Evolutionary conservation across 257 asterid genomes (phyloP).

Genomic region (Agastache rugosa): DNA sequence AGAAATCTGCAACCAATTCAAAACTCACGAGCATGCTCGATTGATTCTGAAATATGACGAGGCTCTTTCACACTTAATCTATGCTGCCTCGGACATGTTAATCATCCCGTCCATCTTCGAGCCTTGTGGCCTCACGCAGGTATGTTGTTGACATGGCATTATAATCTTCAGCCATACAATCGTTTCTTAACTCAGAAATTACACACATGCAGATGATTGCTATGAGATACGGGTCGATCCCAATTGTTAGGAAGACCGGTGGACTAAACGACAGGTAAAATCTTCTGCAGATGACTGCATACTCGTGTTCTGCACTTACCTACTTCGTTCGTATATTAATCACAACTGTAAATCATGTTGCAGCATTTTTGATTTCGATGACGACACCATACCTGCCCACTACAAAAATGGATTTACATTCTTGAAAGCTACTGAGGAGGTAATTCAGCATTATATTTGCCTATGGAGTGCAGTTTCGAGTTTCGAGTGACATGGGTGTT

Average conservation of each 20-base stretch:
- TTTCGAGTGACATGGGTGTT: background rate
- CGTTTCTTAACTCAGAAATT: slow-evolving; percentile 20
- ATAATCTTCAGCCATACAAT: slow-evolving; percentile 17
- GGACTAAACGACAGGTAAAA: slow-evolving; percentile 93
- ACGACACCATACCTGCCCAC: slow-evolving; percentile 71
- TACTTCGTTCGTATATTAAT: slow-evolving; percentile 11
- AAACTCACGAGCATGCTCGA: slow-evolving; percentile 71
- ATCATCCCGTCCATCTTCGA: slow-evolving; percentile 95
- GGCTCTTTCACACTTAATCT: slow-evolving; percentile 79
- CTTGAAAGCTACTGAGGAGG: slow-evolving; percentile 80
- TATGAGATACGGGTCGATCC: slow-evolving; percentile 95
- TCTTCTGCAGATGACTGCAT: slow-evolving; percentile 10
- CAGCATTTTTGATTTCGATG: slow-evolving; percentile 94
- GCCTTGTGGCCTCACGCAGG: slow-evolving; percentile 99
- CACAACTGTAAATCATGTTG: slow-evolving; percentile 36
- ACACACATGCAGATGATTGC: slow-evolving; percentile 80
- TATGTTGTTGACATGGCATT: slow-evolving; percentile 35
- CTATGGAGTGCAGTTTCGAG: background rate
- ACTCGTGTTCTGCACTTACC: background rate
- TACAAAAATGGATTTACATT: slow-evolving; percentile 92
- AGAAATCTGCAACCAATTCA: slow-evolving; percentile 70
- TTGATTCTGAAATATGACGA: slow-evolving; percentile 88
- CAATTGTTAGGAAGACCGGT: slow-evolving; percentile 91
- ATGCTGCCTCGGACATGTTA: slow-evolving; percentile 94
- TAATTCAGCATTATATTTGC: slow-evolving; percentile 25